phyloP scores from a whole-genome alignment of 2,329 filamentous ascomycete species.

The Alternaria conjuncta region DNA sequence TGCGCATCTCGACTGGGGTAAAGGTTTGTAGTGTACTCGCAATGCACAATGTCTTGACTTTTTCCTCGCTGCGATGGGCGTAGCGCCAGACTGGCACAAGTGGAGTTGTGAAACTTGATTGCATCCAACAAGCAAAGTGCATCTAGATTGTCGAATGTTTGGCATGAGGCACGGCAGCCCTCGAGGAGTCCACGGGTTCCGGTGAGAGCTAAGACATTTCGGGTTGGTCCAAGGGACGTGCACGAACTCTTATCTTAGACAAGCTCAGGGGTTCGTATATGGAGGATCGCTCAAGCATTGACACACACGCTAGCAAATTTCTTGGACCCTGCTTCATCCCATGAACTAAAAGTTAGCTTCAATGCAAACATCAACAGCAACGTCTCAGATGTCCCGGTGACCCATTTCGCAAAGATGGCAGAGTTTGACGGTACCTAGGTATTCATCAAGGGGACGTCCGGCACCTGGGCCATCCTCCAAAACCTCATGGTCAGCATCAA shows the following conservation, averaged over 20 bases:
- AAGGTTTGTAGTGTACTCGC: background rate
- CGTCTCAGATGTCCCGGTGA: conserved; percentile 19
- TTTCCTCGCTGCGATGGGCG: background rate
- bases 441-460: conserved; percentile 19
- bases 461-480: conserved; percentile 22
- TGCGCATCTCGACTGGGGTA: background rate
- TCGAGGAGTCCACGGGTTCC: background rate
- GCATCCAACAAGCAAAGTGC: conserved; percentile 6
- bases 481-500: conserved; percentile 18
- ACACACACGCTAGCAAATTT: conserved; percentile 26
- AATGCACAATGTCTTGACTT: background rate
- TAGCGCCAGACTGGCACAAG: background rate
- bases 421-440: conserved; percentile 18
- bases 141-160: conserved; percentile 13
- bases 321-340: conserved; percentile 23
- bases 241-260: conserved; percentile 24
- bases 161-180: conserved; percentile 13
- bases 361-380: conserved; percentile 23
- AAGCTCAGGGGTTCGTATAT: conserved; percentile 20
- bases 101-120: background rate
- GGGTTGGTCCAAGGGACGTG: conserved; percentile 18
- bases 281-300: conserved; percentile 21
- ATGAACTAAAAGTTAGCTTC: conserved; percentile 21
- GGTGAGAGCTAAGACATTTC: conserved; percentile 15
- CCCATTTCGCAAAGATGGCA: conserved; percentile 25